phyloP scores from a whole-genome alignment of 2,329 filamentous ascomycete genomes.

The Penicillium sp. region DNA sequence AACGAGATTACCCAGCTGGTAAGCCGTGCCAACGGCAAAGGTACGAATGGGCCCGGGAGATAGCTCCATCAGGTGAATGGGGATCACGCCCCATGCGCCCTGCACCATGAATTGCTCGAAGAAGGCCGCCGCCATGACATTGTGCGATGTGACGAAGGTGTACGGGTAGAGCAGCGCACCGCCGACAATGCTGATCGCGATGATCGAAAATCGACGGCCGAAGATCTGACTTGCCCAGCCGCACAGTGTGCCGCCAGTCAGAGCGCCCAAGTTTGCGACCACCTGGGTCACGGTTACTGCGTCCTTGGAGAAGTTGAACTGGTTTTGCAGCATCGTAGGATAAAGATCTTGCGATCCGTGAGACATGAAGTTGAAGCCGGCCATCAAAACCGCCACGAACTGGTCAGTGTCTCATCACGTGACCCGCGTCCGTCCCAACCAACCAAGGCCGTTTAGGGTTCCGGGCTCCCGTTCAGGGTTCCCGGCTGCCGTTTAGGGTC shows the following conservation, averaged over 20 bases:
- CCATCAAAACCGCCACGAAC: too few relatives aligned
- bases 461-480: too few relatives aligned
- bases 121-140: conserved; percentile 73
- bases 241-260: conserved; percentile 61
- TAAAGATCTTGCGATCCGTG: conserved; percentile 68
- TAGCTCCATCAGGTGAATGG: conserved; percentile 63
- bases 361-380: conserved; percentile 88
- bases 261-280: conserved; percentile 65
- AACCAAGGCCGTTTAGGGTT: too few relatives aligned
- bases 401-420: too few relatives aligned
- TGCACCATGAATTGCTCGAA: conserved; percentile 78
- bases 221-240: conserved; percentile 66
- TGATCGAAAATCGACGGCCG: conserved; percentile 64
- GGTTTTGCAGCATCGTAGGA: conserved; percentile 56
- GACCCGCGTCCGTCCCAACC: too few relatives aligned
- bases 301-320: conserved; percentile 53
- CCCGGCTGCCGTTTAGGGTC: too few relatives aligned
- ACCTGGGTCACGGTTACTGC: conserved; percentile 66
- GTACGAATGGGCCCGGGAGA: conserved; percentile 57
- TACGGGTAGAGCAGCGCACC: conserved; percentile 81
- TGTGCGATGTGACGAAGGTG: conserved; percentile 59
- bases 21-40: conserved; percentile 58
- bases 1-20: conserved; percentile 60
- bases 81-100: conserved; percentile 71
- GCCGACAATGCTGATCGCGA: conserved; percentile 59